Conservation (phyloP, 768 basidiomycete species). For the Dioszegia aurantiaca region DNA sequence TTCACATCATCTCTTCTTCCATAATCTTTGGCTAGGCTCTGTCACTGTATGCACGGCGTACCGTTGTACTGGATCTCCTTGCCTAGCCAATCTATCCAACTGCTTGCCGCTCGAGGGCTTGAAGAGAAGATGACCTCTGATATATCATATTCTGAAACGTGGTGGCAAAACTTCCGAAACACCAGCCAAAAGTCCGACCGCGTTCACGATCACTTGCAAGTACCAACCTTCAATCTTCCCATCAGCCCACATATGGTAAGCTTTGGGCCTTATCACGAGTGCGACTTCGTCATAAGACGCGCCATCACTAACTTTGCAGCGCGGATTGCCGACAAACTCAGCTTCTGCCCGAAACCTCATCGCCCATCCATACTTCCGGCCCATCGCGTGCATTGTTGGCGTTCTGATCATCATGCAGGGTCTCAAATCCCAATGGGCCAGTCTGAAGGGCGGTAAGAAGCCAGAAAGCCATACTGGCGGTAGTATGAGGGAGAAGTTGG, state of each 20-base stretch:
- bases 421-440: slow-evolving; percentile 10
- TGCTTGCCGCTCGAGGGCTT: too few relatives aligned
- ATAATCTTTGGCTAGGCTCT: slow-evolving; percentile 1
- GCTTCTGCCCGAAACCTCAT: background rate
- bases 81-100: too few relatives aligned
- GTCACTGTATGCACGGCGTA: slow-evolving; percentile 11
- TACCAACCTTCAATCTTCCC: too few relatives aligned
- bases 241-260: too few relatives aligned
- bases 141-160: too few relatives aligned
- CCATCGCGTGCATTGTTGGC: background rate
- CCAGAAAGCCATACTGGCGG: background rate
- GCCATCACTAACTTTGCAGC: background rate
- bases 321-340: background rate
- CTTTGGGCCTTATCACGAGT: too few relatives aligned
- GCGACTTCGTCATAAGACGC: too few relatives aligned
- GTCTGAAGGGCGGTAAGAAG: background rate
- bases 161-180: too few relatives aligned
- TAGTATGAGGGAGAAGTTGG: slow-evolving; percentile 18
- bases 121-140: too few relatives aligned
- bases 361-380: slow-evolving; percentile 18
- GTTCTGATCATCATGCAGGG: slow-evolving; percentile 8
- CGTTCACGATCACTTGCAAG: too few relatives aligned
- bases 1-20: background rate
- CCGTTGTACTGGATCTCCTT: slow-evolving; percentile 9
- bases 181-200: too few relatives aligned